Evolutionary conservation across 163 green algal species (phyloP), one percentile per base, ranked within the genome.

Genomic region (Scenedesmus sp.): DNA sequence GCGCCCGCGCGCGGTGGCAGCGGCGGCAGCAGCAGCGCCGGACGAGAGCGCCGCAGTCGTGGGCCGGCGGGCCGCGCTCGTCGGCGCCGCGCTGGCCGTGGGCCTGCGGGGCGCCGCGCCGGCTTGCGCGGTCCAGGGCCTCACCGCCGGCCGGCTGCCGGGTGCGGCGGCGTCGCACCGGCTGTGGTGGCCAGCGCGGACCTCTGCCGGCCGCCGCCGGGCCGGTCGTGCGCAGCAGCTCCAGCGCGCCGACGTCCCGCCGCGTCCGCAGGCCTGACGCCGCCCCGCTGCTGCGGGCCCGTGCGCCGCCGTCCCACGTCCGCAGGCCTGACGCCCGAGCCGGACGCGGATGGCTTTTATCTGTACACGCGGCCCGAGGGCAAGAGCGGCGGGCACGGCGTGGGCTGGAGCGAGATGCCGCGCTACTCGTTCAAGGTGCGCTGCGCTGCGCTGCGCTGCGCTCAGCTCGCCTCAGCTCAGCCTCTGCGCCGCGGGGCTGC

Each of bases 341-440:
- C 88, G 0, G 91, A 97, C 82, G 78, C 64, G 0, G 83, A 94
- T 0, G 94, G 94, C 0, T 95, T 90, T 63, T 89, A 85, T 50
- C 91, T 62, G 3, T 99, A 99, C 81, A 89, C 54, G 2, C 79
- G 96, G 14, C 96, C 96, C 4, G 91, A 95, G 78, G 95, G 93
- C 71, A 99, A 99, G 75, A 89, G 75, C 67, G 90, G 94, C 2
- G 94, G 95, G 0, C 95, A 99, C 76, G 95, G 95, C 14, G 90
- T 98, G 4, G 96, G 96, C 18, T 99, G 96, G 96, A 92, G 60
- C 26, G 96, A 98, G 87, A 94, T 99, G 20, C 93, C 95, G 7
- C 88, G 82, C 2, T 98, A 98, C 80, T 67, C 22, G 15, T 98
- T 98, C 84, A n/a, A n/a, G n/a, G n/a, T n/a, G n/a, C n/a, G n/a